phyloP scores from a whole-genome alignment of 2,329 filamentous ascomycete species.

The Monilinia laxa region DNA sequence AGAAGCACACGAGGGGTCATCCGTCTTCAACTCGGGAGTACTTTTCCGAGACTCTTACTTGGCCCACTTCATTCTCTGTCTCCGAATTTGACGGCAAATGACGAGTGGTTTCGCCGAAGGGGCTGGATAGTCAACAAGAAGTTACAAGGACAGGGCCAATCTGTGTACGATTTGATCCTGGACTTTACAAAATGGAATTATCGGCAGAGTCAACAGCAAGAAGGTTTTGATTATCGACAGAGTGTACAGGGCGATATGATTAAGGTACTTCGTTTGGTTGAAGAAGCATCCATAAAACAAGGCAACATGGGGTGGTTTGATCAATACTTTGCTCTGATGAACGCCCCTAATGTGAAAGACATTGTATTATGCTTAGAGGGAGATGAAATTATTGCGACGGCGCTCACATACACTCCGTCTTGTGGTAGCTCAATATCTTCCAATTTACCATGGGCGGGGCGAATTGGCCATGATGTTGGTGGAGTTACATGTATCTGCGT shows the following conservation, averaged over 20 bases:
- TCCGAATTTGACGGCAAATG: constrained; percentile 40
- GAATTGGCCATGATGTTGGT: constrained; percentile 52
- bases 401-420: constrained; percentile 53
- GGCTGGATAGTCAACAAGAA: constrained; percentile 53
- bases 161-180: constrained; percentile 55
- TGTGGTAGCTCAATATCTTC: constrained; percentile 48
- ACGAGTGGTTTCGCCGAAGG: constrained; percentile 55
- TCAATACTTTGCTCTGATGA: constrained; percentile 54
- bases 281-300: constrained; percentile 48
- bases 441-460: constrained; percentile 57
- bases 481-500: constrained; percentile 62
- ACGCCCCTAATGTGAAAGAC: constrained; percentile 50
- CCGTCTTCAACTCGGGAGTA: constrained; percentile 56
- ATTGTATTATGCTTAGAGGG: constrained; percentile 55
- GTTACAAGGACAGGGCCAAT: constrained; percentile 49
- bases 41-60: constrained; percentile 58
- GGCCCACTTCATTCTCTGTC: constrained; percentile 46
- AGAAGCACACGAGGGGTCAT: constrained; percentile 52
- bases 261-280: constrained; percentile 51
- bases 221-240: constrained; percentile 43
- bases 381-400: constrained; percentile 51
- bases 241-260: constrained; percentile 45
- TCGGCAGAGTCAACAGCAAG: constrained; percentile 44
- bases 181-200: constrained; percentile 49
- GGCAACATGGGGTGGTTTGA: constrained; percentile 58